Percentiles rank a stretch among this genome's conserved stretches.
Evolutionary conservation across 2,329 filamentous ascomycete genomes (phyloP).

Genomic region (Botrytis pseudocinerea): DNA sequence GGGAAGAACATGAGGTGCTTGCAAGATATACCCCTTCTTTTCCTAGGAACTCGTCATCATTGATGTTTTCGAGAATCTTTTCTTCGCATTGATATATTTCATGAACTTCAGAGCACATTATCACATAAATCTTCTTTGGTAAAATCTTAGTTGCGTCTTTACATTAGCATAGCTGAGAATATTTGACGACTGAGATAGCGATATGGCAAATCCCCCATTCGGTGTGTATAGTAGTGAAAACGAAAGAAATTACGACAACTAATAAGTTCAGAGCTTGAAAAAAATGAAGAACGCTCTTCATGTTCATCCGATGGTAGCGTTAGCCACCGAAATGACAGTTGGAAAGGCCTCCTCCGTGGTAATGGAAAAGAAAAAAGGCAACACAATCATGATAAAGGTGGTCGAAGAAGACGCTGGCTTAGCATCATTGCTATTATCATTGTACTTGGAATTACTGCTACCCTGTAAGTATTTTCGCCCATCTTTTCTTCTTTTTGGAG

Average conservation of each 20-base stretch:
- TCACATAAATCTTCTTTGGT: not conserved
- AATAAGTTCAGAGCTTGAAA: not conserved
- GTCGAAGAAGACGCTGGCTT: not conserved
- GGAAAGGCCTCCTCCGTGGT: not conserved
- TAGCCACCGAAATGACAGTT: not conserved
- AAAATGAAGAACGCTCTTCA: not conserved
- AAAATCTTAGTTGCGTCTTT: not conserved
- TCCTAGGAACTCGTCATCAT: not conserved
- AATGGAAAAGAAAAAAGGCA: not conserved
- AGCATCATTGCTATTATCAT: not conserved
- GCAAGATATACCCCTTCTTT: not conserved
- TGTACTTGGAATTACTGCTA: not conserved
- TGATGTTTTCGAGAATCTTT: not conserved
- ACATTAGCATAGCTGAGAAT: not conserved
- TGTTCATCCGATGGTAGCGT: not conserved
- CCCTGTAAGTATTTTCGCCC: not conserved
- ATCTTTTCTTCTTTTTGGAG: not conserved
- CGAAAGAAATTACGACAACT: not conserved
- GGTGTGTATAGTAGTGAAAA: not conserved
- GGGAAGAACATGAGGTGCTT: not conserved
- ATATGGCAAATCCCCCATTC: not conserved
- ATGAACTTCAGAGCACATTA: not conserved
- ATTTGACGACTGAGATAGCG: not conserved
- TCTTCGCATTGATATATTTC: not conserved
- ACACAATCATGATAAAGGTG: not conserved